Evolutionary conservation across 495 filamentous ascomycete genomes (phyloP).

Genomic region (Pyrenula massariospora): DNA sequence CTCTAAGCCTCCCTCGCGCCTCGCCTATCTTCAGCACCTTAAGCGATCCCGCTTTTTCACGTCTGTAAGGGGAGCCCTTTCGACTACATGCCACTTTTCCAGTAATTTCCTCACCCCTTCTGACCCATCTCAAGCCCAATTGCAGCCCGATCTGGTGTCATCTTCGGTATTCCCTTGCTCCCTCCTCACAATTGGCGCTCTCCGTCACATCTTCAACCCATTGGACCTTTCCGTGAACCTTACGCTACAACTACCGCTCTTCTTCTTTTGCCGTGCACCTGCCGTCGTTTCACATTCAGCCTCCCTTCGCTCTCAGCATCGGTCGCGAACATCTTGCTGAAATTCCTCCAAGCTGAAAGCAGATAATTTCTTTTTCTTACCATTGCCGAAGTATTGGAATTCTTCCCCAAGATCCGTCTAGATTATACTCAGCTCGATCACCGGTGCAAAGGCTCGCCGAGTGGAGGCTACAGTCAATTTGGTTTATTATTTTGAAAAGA

Average conservation of each 20-base stretch:
- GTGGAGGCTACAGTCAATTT: too few species aligned
- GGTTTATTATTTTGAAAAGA: too few species aligned
- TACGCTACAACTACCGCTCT: background rate
- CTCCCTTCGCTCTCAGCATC: background rate
- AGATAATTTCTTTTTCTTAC: too few species aligned
- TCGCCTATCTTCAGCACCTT: background rate
- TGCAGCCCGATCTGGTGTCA: background rate
- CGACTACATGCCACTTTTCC: background rate
- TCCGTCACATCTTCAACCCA: background rate
- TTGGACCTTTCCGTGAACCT: background rate
- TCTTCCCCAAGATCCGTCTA: too few species aligned
- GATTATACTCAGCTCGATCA: too few species aligned
- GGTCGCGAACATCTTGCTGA: too few species aligned
- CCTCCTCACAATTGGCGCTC: background rate
- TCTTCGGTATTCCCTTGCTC: background rate
- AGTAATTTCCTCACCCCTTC: background rate
- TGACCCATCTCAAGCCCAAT: background rate
- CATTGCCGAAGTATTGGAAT: too few species aligned
- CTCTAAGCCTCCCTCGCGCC: background rate
- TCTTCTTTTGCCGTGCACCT: background rate
- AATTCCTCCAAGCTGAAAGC: too few species aligned
- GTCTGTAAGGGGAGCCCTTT: too few species aligned
- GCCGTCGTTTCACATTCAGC: background rate
- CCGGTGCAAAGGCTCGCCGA: too few species aligned
- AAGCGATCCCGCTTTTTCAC: too few species aligned